Evolutionary conservation across 2,329 filamentous ascomycete genomes (phyloP).

Genomic region (Daldinia sp.): DNA sequence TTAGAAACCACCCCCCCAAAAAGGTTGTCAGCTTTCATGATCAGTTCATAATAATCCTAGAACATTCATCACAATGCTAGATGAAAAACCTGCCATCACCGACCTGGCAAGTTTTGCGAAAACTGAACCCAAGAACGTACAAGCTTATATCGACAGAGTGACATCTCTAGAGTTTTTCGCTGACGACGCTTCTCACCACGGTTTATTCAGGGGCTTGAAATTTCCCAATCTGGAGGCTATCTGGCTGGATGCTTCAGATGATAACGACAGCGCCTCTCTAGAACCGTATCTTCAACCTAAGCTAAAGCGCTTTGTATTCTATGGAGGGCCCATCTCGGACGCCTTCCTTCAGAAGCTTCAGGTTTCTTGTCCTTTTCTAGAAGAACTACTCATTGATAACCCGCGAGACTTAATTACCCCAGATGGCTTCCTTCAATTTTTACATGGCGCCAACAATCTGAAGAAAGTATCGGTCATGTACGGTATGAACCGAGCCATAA

Average conservation of each 20-base stretch:
- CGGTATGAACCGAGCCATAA: not conserved
- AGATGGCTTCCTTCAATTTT: slow-evolving; percentile 6
- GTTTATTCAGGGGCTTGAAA: not conserved
- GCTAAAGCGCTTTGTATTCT: slow-evolving; percentile 2
- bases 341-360: slow-evolving; percentile 7
- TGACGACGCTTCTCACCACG: not conserved
- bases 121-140: not conserved
- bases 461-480: slow-evolving; percentile 2
- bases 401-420: slow-evolving; percentile 4
- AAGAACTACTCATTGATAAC: slow-evolving; percentile 18
- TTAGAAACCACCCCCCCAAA: not conserved
- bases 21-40: not conserved
- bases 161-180: not conserved
- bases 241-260: not conserved
- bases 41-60: not conserved
- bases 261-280: slow-evolving; percentile 3
- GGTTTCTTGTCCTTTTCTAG: slow-evolving; percentile 10
- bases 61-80: not conserved
- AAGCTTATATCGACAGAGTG: not conserved
- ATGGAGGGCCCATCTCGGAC: slow-evolving; percentile 14
- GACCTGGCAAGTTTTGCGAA: not conserved
- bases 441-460: not conserved
- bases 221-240: slow-evolving; percentile 12
- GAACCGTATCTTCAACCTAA: slow-evolving; percentile 16
- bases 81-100: not conserved